phyloP scores from a whole-genome alignment of 257 asterid species.

The Lantana camara region DNA sequence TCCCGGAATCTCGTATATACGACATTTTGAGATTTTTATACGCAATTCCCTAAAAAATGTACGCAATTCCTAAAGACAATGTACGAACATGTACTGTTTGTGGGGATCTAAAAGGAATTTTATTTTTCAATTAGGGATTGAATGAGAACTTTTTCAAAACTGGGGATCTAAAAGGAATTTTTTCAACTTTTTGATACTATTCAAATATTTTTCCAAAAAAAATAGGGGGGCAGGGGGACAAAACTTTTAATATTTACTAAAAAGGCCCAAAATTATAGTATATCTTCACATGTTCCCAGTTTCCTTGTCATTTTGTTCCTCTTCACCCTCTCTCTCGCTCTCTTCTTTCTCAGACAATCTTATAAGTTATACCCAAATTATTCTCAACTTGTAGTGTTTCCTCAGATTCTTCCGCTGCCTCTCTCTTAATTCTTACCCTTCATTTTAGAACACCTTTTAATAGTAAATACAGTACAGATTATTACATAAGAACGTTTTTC shows the following conservation, averaged over 20 bases:
- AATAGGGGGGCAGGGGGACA: neutral
- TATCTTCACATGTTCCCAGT: neutral
- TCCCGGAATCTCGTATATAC: too few relatives aligned
- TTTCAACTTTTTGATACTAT: too few relatives aligned
- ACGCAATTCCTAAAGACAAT: too few relatives aligned
- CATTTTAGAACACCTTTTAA: slow-evolving; percentile 17
- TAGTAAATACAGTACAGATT: slow-evolving; percentile 9
- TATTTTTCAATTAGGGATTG: too few relatives aligned
- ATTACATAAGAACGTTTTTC: neutral
- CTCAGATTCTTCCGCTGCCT: neutral
- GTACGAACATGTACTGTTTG: too few relatives aligned
- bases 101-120: too few relatives aligned
- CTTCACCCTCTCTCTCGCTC: neutral
- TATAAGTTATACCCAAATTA: neutral
- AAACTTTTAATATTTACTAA: neutral
- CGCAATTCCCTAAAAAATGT: too few relatives aligned
- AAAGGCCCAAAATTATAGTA: neutral
- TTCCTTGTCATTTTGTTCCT: neutral
- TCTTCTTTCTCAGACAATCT: neutral
- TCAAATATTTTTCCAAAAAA: neutral
- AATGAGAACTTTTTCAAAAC: too few relatives aligned
- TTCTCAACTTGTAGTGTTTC: slow-evolving; percentile 1
- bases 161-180: too few relatives aligned
- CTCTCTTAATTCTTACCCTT: slow-evolving; percentile 24
- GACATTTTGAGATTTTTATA: too few relatives aligned